Base-by-base conservation (phyloP, 306 rosid species). In the Hylodesmum podocarpum region DNA sequence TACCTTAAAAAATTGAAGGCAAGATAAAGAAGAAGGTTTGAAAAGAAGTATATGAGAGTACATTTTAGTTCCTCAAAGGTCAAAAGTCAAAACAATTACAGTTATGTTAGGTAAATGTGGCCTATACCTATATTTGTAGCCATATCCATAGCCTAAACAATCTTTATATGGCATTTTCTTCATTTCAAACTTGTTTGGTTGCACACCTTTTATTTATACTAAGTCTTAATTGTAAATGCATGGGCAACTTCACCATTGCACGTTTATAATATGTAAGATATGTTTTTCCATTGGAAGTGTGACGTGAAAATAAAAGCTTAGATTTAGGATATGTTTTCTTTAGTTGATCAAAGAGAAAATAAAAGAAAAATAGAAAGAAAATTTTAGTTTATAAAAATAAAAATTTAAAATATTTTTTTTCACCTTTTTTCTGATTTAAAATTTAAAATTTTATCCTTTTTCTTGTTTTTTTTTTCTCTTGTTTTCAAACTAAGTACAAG, bases 201-300 rank as follows among this genome's bases (percentile, higher is more conserved):
- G 39, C 44, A 83, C 12, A 68, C 66, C 73, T 63, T 76, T 54
- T 36, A 66, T 59, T 67, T 41, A 64, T 58, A 55, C 78, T 41
- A 73, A 44, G 66, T 53, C 29, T 65, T 85, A 57, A 82, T 65
- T 51, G 43, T 62, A 55, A 74, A 11, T 73, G 84, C 76, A 85
- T 85, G 84, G 88, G 84, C 84, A 78, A 81, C 10, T 79, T 79
- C 54, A 65, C 57, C 47, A 25, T 1, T 59, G 70, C 84, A 85
- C 86, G 78, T 82, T 79, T 79, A 79, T 21, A 80, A 82, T n/a
- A 79, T 76, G 88, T 27, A 66, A 70, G 43, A 63, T 29, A 64
- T n/a, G n/a, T 49, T 58, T 54, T 50, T 29, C 19, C 66, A 50
- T 5, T 21, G 27, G 5, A n/a, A 28, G 29, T 55, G 34, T 70